Percentiles rank a stretch among this genome's conserved stretches.
Evolutionary conservation across 805 yeast genomes (phyloP).

Genomic region (Cyberlindnera veronae): DNA sequence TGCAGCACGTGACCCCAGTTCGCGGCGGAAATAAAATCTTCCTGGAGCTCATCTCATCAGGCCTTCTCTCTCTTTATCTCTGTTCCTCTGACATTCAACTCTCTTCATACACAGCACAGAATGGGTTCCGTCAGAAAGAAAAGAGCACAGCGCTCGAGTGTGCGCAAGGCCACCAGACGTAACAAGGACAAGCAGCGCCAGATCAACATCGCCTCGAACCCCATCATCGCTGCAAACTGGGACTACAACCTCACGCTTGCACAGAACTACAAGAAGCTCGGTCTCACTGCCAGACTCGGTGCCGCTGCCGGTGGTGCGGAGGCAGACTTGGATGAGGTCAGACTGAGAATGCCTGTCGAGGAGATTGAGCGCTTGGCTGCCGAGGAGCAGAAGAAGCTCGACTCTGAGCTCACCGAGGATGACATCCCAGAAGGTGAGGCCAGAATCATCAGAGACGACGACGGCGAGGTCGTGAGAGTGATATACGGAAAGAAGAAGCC

Average conservation of each 20-base stretch:
- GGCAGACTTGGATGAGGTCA: slow-evolving; percentile 40
- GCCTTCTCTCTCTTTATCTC: background rate
- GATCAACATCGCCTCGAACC: slow-evolving; percentile 63
- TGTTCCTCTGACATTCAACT: background rate
- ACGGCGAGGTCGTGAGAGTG: slow-evolving; percentile 62
- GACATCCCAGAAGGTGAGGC: slow-evolving; percentile 79
- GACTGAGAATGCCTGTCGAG: slow-evolving; percentile 31
- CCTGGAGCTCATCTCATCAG: slow-evolving; percentile 3
- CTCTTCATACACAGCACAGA: slow-evolving; percentile 1
- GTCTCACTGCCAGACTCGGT: slow-evolving; percentile 66
- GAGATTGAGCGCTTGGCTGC: slow-evolving; percentile 15
- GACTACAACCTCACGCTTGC: slow-evolving; percentile 73
- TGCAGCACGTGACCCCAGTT: slow-evolving; percentile 1
- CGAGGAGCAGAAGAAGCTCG: slow-evolving; percentile 16
- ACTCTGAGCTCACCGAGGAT: slow-evolving; percentile 36
- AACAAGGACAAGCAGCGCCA: slow-evolving; percentile 67
- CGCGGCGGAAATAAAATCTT: slow-evolving; percentile 5
- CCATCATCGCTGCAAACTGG: slow-evolving; percentile 89
- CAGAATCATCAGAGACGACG: slow-evolving; percentile 63
- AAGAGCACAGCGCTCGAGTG: slow-evolving; percentile 73
- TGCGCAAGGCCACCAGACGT: slow-evolving; percentile 66
- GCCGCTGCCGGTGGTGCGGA: slow-evolving; percentile 80
- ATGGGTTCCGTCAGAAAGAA: slow-evolving; percentile 81
- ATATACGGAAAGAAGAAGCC: slow-evolving; percentile 64
- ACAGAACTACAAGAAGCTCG: slow-evolving; percentile 84